Conservation (phyloP, 1,284 basidiomycete genomes). For the Tilletia horrida region DNA sequence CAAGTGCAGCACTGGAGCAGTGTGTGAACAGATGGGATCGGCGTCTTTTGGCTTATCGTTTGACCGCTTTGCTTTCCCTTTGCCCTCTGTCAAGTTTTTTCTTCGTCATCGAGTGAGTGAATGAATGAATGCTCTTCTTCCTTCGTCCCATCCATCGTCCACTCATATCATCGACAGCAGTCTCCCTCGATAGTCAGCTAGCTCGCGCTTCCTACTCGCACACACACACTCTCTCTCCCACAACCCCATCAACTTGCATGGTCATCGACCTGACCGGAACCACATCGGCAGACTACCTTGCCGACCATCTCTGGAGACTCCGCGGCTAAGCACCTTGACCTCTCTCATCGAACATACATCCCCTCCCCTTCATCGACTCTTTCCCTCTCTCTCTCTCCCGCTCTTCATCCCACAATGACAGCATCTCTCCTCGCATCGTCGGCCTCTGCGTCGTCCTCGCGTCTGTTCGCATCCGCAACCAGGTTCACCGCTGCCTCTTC, state of each 20-base stretch:
- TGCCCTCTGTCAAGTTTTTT: too few relatives aligned
- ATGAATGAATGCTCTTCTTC: too few relatives aligned
- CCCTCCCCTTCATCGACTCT: not conserved
- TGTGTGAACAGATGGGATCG: too few relatives aligned
- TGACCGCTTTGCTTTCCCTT: too few relatives aligned
- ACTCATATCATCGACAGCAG: too few relatives aligned
- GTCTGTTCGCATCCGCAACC: conserved; percentile 23
- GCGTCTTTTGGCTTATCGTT: too few relatives aligned
- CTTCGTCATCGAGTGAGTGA: too few relatives aligned
- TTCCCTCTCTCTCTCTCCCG: not conserved
- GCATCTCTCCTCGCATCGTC: not conserved
- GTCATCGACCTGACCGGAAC: conserved; percentile 58
- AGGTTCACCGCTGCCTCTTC: conserved; percentile 16
- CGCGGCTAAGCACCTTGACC: not conserved
- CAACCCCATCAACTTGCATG: not conserved
- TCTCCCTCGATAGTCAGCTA: too few relatives aligned
- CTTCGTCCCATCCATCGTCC: too few relatives aligned
- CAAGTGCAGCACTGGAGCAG: too few relatives aligned
- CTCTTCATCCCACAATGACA: conserved; percentile 6
- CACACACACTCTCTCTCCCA: not conserved
- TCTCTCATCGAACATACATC: conserved; percentile 20
- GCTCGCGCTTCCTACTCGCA: not conserved
- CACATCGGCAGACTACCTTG: conserved; percentile 13
- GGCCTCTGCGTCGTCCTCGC: not conserved
- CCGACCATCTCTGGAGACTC: conserved; percentile 16